phyloP scores from a whole-genome alignment of 805 yeast genomes.

The Gaillardinia entomophila region DNA sequence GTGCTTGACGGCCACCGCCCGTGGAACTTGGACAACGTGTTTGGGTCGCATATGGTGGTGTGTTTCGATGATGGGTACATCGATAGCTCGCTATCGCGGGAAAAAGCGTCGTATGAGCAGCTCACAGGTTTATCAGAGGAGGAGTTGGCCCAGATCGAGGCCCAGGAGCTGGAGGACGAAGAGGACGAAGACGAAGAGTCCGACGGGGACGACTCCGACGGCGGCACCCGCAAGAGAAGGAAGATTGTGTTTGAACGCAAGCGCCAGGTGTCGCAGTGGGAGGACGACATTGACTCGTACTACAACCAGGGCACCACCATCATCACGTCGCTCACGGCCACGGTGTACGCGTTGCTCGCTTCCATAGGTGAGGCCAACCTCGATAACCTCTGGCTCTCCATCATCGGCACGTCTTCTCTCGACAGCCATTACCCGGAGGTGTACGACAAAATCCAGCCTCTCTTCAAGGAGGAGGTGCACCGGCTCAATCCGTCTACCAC shows the following conservation, averaged over 20 bases:
- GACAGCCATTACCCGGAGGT: slow-evolving; percentile 70
- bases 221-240: slow-evolving; percentile 22
- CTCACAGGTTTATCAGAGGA: slow-evolving; percentile 28
- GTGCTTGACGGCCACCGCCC: slow-evolving; percentile 92
- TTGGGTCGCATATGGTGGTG: slow-evolving; percentile 69
- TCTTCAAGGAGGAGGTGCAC: slow-evolving; percentile 75
- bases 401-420: slow-evolving; percentile 81
- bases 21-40: slow-evolving; percentile 91
- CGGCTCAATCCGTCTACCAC: slow-evolving; percentile 48
- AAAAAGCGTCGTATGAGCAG: slow-evolving; percentile 56
- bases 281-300: slow-evolving; percentile 61
- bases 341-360: slow-evolving; percentile 73
- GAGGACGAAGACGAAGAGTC: slow-evolving; percentile 27
- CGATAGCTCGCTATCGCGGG: slow-evolving; percentile 50
- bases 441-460: slow-evolving; percentile 65
- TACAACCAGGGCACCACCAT: slow-evolving; percentile 80
- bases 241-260: slow-evolving; percentile 16
- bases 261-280: slow-evolving; percentile 38
- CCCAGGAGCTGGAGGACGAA: slow-evolving; percentile 23
- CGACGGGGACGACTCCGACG: slow-evolving; percentile 24
- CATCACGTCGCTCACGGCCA: slow-evolving; percentile 69
- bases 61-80: slow-evolving; percentile 87
- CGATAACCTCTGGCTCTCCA: slow-evolving; percentile 75
- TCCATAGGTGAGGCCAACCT: slow-evolving; percentile 75
- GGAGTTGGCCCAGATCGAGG: slow-evolving; percentile 28